phyloP scores from a whole-genome alignment of 306 rosid species.

The Mimosa pudica region DNA sequence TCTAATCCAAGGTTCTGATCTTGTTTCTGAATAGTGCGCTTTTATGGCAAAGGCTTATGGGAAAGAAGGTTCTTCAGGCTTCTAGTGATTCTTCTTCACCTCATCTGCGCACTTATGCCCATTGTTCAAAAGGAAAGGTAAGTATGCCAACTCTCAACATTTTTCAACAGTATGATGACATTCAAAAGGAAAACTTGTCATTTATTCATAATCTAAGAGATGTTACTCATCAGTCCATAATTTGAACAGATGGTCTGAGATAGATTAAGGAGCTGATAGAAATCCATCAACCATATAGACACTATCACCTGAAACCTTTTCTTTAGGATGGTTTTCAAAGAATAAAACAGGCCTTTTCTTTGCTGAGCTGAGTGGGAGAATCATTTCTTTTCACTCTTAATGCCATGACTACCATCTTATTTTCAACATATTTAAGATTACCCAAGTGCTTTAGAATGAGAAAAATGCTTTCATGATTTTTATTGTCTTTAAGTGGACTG shows the following conservation, averaged over 20 bases:
- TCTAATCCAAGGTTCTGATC: constrained; percentile 24
- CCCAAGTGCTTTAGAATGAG: neutral
- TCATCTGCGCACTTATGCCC: constrained; percentile 78
- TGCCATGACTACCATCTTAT: neutral
- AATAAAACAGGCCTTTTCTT: neutral
- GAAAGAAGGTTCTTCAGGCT: constrained; percentile 66
- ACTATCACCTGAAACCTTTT: neutral
- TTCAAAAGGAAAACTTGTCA: constrained; percentile 54
- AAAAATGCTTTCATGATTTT: neutral
- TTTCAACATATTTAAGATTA: neutral
- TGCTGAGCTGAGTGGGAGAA: neutral
- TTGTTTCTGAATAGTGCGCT: constrained; percentile 70
- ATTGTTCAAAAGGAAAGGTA: constrained; percentile 86
- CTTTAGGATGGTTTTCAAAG: neutral
- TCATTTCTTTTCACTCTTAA: neutral
- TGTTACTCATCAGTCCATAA: neutral
- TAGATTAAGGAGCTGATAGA: neutral
- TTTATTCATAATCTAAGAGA: neutral
- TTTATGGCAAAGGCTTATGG: constrained; percentile 94
- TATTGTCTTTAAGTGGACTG: neutral
- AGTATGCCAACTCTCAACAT: constrained; percentile 37
- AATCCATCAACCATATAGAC: neutral
- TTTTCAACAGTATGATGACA: neutral
- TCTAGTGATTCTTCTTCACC: constrained; percentile 51
- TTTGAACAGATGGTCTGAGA: neutral